Percentiles rank a stretch among this genome's conserved stretches.
Conservation (phyloP, 176 grass and related monocot species). For the Triticum urartu region DNA sequence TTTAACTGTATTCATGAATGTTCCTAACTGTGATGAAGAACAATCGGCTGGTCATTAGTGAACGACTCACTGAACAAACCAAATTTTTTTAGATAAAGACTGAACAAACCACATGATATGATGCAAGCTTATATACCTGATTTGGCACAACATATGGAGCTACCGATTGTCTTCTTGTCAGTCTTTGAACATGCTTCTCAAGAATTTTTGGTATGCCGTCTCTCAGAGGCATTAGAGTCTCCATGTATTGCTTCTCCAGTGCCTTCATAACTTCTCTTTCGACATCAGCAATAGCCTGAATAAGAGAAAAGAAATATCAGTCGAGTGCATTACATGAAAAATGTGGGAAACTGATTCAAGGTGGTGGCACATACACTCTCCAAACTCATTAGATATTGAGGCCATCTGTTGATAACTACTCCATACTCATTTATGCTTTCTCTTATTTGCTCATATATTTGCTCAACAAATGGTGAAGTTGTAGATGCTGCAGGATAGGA, state of each 20-base stretch:
- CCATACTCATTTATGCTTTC: slow-evolving; percentile 81
- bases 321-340: slow-evolving; percentile 15
- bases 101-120: background rate
- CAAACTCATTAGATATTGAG: slow-evolving; percentile 80
- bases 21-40: slow-evolving; percentile 71
- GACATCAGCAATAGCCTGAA: slow-evolving; percentile 83
- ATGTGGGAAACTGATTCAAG: background rate
- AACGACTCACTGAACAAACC: background rate
- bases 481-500: slow-evolving; percentile 46
- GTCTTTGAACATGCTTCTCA: slow-evolving; percentile 88
- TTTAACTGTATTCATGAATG: slow-evolving; percentile 90
- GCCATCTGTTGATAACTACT: slow-evolving; percentile 96
- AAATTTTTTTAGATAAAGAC: background rate
- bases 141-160: slow-evolving; percentile 60
- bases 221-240: slow-evolving; percentile 65
- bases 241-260: slow-evolving; percentile 85
- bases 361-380: slow-evolving; percentile 57
- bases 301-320: slow-evolving; percentile 17
- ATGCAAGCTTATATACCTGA: slow-evolving; percentile 56
- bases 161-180: slow-evolving; percentile 82
- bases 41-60: slow-evolving; percentile 6
- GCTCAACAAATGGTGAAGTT: slow-evolving; percentile 76
- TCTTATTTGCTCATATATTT: slow-evolving; percentile 84
- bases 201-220: slow-evolving; percentile 85
- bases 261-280: slow-evolving; percentile 77